Percentiles rank a stretch among this genome's conserved stretches.
These are phyloP conservation scores for Tetrapisispora taiwanensis DNA, from an alignment of 805 yeast species.

Conservation along the genomic window DNA sequence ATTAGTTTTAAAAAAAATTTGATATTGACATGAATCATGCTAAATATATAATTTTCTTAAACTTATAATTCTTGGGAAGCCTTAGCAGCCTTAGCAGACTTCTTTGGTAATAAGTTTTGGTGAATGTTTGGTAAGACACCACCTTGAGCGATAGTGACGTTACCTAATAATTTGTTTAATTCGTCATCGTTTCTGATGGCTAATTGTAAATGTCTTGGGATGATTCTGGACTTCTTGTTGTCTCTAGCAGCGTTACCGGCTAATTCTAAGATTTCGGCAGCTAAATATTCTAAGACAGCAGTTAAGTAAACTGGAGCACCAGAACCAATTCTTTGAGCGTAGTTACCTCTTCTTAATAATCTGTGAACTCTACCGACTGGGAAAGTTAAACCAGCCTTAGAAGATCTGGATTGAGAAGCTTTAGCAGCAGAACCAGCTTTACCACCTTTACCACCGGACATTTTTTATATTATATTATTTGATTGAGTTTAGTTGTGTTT, in stretches of 20 bases:
- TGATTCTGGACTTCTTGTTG: slow-evolving; percentile 97
- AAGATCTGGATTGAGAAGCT: slow-evolving; percentile 95
- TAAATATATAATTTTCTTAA: no score
- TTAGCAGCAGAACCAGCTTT: slow-evolving; percentile 92
- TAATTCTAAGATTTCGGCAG: slow-evolving; percentile 95
- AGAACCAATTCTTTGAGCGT: slow-evolving; percentile 97
- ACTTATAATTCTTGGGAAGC: slow-evolving; percentile 57
- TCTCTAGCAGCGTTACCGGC: slow-evolving; percentile 99
- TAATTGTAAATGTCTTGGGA: slow-evolving; percentile 96
- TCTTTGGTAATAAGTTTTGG: slow-evolving; percentile 81
- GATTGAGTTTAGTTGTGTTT: neutral
- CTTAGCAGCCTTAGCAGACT: slow-evolving; percentile 49
- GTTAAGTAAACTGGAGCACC: slow-evolving; percentile 98
- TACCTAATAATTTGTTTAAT: slow-evolving; percentile 83
- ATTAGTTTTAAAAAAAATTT: no score
- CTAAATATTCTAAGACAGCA: slow-evolving; percentile 91
- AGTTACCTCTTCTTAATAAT: slow-evolving; percentile 91
- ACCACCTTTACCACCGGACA: slow-evolving; percentile 72
- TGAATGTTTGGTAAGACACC: slow-evolving; percentile 98
- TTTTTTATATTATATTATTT: slow-evolving; percentile 27
- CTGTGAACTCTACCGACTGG: slow-evolving; percentile 99
- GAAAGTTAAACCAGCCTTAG: slow-evolving; percentile 97
- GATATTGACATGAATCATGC: no score
- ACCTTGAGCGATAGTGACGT: slow-evolving; percentile 97
- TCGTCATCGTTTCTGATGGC: slow-evolving; percentile 99